These are phyloP conservation scores for Mucor circinelloides DNA, from an alignment of 371 early-diverging fungal species.

Conservation along the genomic window DNA sequence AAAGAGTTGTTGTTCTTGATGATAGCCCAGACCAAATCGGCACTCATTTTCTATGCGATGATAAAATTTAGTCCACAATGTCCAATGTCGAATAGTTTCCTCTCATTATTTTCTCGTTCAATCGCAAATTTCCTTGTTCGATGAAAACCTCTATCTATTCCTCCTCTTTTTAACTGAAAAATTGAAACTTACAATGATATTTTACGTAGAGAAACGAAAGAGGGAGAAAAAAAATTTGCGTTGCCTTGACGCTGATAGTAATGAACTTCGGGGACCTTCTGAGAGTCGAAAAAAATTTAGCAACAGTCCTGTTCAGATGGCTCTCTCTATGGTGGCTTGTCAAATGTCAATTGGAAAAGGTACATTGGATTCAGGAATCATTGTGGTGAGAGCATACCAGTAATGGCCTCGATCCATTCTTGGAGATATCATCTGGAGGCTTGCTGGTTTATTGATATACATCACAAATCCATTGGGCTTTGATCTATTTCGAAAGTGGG, in stretches of 20 bases:
- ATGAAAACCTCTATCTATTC: not conserved
- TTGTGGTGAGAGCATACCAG: too few species aligned
- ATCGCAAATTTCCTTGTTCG: not conserved
- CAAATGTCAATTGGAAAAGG: not conserved
- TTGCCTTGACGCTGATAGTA: not conserved
- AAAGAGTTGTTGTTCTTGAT: slow-evolving; percentile 86
- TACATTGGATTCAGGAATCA: too few species aligned
- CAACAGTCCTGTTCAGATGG: not conserved
- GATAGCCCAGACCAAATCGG: slow-evolving; percentile 83
- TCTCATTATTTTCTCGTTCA: not conserved
- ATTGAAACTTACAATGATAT: slow-evolving; percentile 3
- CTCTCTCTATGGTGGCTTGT: not conserved
- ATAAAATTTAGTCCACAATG: not conserved
- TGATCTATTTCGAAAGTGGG: too few species aligned
- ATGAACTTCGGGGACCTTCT: not conserved
- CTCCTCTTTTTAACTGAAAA: not conserved
- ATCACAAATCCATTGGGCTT: too few species aligned
- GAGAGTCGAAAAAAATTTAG: slow-evolving; percentile 5
- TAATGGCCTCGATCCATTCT: too few species aligned
- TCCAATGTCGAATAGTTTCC: not conserved
- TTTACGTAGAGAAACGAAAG: slow-evolving; percentile 6
- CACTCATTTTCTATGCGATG: slow-evolving; percentile 52
- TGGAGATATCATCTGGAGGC: too few species aligned
- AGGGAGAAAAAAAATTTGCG: slow-evolving; percentile 8
- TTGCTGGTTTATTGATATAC: too few species aligned